phyloP scores from a whole-genome alignment of 2,329 filamentous ascomycete genomes.

The Talaromyces sp. region DNA sequence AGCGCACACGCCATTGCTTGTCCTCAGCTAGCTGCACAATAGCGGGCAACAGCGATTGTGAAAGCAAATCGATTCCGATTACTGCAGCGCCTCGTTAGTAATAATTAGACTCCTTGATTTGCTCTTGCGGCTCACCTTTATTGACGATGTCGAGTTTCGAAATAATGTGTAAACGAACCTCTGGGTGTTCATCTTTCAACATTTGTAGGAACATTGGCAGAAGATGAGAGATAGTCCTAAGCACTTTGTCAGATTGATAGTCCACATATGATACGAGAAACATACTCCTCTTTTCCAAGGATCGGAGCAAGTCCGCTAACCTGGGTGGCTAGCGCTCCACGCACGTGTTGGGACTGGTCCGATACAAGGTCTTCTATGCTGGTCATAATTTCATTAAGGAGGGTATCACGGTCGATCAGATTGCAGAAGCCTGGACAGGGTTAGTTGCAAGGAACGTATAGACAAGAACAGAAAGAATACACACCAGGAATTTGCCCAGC shows the following conservation, averaged over 20 bases:
- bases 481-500: constrained; percentile 89
- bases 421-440: constrained; percentile 72
- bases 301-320: constrained; percentile 96
- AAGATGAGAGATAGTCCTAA: constrained; percentile 88
- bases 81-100: constrained; percentile 53
- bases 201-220: constrained; percentile 99
- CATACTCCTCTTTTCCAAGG: constrained; percentile 93
- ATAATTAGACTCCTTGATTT: neutral
- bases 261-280: constrained; percentile 19
- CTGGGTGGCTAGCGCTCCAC: constrained; percentile 90
- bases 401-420: constrained; percentile 78
- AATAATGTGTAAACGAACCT: constrained; percentile 97
- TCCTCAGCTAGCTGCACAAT: constrained; percentile 98
- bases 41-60: constrained; percentile 91
- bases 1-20: constrained; percentile 97
- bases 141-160: constrained; percentile 99
- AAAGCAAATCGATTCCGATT: constrained; percentile 95
- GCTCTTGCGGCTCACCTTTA: constrained; percentile 61
- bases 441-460: constrained; percentile 22
- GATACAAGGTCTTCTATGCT: constrained; percentile 94
- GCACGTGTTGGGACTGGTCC: constrained; percentile 93
- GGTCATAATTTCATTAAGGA: constrained; percentile 94
- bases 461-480: constrained; percentile 16
- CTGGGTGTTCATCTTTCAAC: constrained; percentile 98
- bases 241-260: constrained; percentile 20